Percentiles rank a stretch among this genome's conserved stretches.
These are phyloP conservation scores for Kickxella alabastrina DNA, from an alignment of 192 early-diverging fungal genomes.

Conservation along the genomic window DNA sequence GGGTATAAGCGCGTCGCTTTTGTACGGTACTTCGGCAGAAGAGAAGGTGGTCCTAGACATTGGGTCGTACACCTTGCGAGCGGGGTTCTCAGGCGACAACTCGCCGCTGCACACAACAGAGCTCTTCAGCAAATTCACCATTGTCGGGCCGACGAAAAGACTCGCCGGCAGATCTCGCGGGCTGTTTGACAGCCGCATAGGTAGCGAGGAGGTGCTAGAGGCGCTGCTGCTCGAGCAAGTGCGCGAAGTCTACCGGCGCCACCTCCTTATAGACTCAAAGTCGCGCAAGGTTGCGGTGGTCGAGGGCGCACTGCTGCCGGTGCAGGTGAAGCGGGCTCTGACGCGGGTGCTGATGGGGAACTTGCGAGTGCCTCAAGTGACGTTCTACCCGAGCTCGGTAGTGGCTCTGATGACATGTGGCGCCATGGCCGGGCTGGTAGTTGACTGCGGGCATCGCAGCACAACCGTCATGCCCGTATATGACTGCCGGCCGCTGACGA, in stretches of 20 bases:
- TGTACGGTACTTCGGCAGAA: conserved; percentile 54
- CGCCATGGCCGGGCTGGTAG: conserved; percentile 70
- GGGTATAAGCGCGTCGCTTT: not conserved
- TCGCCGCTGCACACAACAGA: conserved; percentile 67
- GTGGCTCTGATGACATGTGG: conserved; percentile 75
- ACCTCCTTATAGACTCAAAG: conserved; percentile 79
- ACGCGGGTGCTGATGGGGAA: conserved; percentile 70
- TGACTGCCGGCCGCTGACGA: conserved; percentile 18
- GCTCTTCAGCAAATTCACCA: conserved; percentile 35
- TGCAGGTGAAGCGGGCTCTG: conserved; percentile 63
- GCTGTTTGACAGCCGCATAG: not conserved
- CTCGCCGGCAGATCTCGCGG: not conserved
- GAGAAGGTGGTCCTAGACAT: conserved; percentile 86
- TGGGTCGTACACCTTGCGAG: conserved; percentile 75
- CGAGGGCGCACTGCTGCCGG: conserved; percentile 70
- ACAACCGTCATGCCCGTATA: conserved; percentile 74
- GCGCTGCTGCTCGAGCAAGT: conserved; percentile 21
- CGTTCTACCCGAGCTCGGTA: conserved; percentile 69
- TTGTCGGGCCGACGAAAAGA: conserved; percentile 9
- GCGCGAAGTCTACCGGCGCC: conserved; percentile 29
- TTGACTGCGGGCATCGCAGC: conserved; percentile 80
- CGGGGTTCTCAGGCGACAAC: conserved; percentile 82
- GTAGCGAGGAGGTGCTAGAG: conserved; percentile 18
- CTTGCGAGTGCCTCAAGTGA: conserved; percentile 75
- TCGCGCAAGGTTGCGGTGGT: conserved; percentile 77